Evolutionary conservation across 164 flowering plant species (phyloP).

Genomic region (Taxillus chinensis): DNA sequence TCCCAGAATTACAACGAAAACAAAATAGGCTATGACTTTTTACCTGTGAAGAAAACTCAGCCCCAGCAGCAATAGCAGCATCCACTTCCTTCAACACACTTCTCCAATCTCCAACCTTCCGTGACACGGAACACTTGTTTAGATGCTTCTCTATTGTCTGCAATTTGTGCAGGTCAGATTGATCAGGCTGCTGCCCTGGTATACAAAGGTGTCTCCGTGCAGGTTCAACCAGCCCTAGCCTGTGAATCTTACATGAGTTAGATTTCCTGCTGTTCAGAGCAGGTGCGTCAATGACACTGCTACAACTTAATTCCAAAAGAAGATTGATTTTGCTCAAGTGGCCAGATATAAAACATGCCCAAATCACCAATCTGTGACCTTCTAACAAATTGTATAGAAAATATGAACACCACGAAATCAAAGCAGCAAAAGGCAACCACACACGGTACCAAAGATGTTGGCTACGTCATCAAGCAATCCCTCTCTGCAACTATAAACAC

Average conservation of each 20-base stretch:
- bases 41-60: conserved; percentile 31
- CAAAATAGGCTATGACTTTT: background rate
- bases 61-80: conserved; percentile 31
- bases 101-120: conserved; percentile 28
- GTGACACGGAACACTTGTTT: conserved; percentile 20
- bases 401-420: background rate
- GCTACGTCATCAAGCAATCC: no score
- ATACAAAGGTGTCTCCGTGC: conserved; percentile 22
- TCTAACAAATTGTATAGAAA: background rate
- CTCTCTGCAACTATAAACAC: no score
- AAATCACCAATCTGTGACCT: no score
- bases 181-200: conserved; percentile 19
- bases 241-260: conserved; percentile 13
- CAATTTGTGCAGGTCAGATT: conserved; percentile 19
- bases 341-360: background rate
- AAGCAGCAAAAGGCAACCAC: no score
- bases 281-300: background rate
- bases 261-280: conserved; percentile 2
- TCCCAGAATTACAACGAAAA: background rate
- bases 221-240: conserved; percentile 34
- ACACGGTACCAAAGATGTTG: no score
- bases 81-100: conserved; percentile 28
- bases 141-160: conserved; percentile 26
- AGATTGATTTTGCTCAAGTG: background rate
- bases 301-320: background rate